Evolutionary conservation across 345 rosid genomes (phyloP).

Genomic region (Draba incana): DNA sequence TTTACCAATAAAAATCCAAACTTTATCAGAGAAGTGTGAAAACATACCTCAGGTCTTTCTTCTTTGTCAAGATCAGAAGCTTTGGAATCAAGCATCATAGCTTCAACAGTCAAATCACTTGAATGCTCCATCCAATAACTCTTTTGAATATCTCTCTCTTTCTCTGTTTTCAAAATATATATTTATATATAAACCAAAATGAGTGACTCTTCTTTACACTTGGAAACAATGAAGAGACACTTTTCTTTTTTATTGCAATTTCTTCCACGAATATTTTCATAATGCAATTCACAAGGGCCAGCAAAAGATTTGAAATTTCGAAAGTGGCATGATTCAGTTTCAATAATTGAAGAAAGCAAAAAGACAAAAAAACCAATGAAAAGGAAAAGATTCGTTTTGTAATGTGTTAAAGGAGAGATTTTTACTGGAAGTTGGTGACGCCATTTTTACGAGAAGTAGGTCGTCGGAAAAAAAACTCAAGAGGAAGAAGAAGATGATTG

Average conservation of each 20-base stretch:
- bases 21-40: background rate
- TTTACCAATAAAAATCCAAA: too few relatives aligned
- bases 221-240: conserved; percentile 35
- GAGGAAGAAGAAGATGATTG: background rate
- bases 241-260: background rate
- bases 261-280: too few relatives aligned
- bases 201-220: conserved; percentile 19
- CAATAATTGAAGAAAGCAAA: background rate
- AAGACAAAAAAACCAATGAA: background rate
- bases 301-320: background rate
- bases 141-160: conserved; percentile 53
- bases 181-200: conserved; percentile 5
- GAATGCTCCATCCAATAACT: conserved; percentile 80
- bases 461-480: background rate
- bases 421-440: conserved; percentile 12
- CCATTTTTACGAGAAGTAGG: conserved; percentile 9
- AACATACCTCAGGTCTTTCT: conserved; percentile 80
- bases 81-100: conserved; percentile 89
- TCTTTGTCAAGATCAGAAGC: conserved; percentile 88
- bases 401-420: background rate
- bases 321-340: conserved; percentile 6
- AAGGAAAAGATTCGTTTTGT: background rate
- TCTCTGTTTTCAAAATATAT: conserved; percentile 27
- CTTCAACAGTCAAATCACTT: conserved; percentile 65
- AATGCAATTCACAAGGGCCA: background rate